These are phyloP conservation scores for Phytophthora syringae DNA, from an alignment of 352 stramenopile genomes.

Conservation along the genomic window DNA sequence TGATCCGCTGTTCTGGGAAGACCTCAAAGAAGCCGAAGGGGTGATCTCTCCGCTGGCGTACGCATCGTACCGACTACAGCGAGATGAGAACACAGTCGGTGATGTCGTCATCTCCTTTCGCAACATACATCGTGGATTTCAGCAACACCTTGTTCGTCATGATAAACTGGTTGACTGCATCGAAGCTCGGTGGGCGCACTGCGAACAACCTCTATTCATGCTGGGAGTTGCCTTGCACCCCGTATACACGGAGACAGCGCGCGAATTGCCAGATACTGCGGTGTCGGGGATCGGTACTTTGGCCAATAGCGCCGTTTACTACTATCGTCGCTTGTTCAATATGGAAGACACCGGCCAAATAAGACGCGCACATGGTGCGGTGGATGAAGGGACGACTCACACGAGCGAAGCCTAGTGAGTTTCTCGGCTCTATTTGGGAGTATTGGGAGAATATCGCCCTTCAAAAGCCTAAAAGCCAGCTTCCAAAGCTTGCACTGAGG, in stretches of 20 bases:
- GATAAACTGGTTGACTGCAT: not conserved
- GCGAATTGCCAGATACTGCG: not conserved
- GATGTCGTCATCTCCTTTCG: not conserved
- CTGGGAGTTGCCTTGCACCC: constrained; percentile 1
- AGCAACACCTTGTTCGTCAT: not conserved
- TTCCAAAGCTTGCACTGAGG: constrained; percentile 8
- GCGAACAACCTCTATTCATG: constrained; percentile 10
- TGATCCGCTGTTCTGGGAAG: not conserved
- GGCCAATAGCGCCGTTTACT: not conserved
- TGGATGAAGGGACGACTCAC: not conserved
- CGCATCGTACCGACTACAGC: not conserved
- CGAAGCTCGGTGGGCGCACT: not conserved
- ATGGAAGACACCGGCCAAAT: not conserved
- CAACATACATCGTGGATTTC: not conserved
- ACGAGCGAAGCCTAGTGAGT: not conserved
- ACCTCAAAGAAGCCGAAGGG: constrained; percentile 3
- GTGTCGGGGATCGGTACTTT: not conserved
- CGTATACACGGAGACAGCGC: not conserved
- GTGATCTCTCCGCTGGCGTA: not conserved
- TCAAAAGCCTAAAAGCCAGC: not conserved
- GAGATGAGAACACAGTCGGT: not conserved
- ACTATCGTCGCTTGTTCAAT: not conserved
- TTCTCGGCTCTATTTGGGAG: not conserved
- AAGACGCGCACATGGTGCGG: not conserved
- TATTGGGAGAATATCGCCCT: not conserved